Conservation (phyloP, 169 alveolate species). For the Plasmodium reichenowi region DNA sequence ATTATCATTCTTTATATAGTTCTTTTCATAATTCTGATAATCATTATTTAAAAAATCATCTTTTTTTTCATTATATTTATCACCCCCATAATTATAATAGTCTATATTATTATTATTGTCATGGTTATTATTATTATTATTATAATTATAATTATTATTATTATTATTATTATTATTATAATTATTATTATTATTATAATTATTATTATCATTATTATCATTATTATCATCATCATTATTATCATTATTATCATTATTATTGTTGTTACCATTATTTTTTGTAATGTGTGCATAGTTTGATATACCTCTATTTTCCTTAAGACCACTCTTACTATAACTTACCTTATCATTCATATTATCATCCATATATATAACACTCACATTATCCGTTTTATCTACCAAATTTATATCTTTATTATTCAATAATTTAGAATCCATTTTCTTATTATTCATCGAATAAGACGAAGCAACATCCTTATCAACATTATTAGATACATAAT, state of each 20-base stretch:
- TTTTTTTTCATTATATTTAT: not conserved
- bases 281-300: not conserved
- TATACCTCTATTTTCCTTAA: too few relatives aligned
- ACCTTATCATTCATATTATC: conserved; percentile 16
- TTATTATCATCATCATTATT: too few relatives aligned
- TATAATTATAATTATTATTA: not conserved
- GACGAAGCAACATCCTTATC: conserved; percentile 4
- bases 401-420: conserved; percentile 1
- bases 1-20: not conserved
- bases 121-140: not conserved
- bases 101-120: not conserved
- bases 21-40: not conserved
- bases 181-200: not conserved
- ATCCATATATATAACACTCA: not conserved
- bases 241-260: not conserved
- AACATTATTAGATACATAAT: conserved; percentile 1
- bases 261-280: not conserved
- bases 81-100: not conserved
- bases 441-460: not conserved
- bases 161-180: not conserved
- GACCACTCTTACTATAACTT: not conserved
- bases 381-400: not conserved
- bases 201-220: not conserved
- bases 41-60: not conserved
- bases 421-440: conserved; percentile 8